phyloP scores from a whole-genome alignment of 2,329 filamentous ascomycete species.

The Diaporthe longicolla region DNA sequence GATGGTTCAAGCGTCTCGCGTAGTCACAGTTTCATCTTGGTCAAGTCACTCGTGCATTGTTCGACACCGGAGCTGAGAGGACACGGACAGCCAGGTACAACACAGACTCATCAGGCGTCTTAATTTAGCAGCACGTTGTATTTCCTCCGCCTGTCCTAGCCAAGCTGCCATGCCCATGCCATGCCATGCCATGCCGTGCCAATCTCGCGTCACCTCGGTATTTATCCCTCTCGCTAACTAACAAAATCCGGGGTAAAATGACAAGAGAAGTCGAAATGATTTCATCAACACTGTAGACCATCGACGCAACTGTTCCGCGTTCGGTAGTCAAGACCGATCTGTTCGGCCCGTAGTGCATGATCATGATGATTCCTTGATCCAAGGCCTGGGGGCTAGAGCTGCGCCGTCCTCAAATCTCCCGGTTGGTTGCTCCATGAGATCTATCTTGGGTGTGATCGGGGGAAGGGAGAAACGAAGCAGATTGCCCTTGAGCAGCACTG shows the following conservation, averaged over 20 bases:
- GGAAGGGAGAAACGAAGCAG: background rate
- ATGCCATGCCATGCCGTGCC: background rate
- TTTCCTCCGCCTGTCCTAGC: background rate
- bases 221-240: background rate
- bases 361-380: background rate
- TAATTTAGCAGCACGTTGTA: conserved; percentile 6
- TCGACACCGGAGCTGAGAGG: background rate
- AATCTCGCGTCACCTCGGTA: conserved; percentile 1
- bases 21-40: background rate
- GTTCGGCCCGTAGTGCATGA: conserved; percentile 26
- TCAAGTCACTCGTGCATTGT: background rate
- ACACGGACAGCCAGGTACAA: background rate
- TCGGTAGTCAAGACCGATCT: conserved; percentile 10
- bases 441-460: conserved; percentile 1
- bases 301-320: background rate
- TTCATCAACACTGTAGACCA: background rate
- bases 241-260: conserved; percentile 21
- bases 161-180: background rate
- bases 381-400: background rate
- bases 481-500: conserved; percentile 2
- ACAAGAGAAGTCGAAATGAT: background rate
- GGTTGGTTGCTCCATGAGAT: background rate
- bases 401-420: conserved; percentile 19
- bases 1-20: background rate
- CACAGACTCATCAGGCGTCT: background rate